Evolutionary conservation across 257 asterid genomes (phyloP).

Genomic region (Gentiana straminea): DNA sequence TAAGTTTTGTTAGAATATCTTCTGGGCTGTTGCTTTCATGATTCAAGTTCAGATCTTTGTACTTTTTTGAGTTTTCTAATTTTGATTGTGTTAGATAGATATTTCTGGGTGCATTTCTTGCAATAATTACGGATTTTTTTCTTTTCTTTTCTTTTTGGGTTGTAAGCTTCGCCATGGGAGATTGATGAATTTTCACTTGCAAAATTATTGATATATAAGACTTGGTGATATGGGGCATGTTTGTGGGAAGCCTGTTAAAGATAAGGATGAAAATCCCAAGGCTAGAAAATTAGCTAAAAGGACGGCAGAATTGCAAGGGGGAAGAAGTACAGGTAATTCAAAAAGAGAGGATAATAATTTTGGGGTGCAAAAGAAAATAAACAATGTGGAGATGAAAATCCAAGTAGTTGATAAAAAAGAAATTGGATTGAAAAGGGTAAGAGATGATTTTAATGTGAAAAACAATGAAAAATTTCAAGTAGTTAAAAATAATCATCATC

Average conservation of each 20-base stretch:
- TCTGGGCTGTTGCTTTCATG: too few relatives aligned
- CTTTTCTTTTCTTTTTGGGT: too few relatives aligned
- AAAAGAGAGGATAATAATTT: constrained; percentile 7
- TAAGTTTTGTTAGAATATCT: too few relatives aligned
- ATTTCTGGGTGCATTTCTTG: too few relatives aligned
- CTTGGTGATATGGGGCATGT: constrained; percentile 59
- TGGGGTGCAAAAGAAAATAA: constrained; percentile 10
- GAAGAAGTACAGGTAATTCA: constrained; percentile 34
- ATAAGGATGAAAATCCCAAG: constrained; percentile 41
- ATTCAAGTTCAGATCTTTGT: too few relatives aligned
- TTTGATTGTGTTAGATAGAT: too few relatives aligned
- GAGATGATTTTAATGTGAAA: constrained; percentile 49
- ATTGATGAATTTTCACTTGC: too few relatives aligned
- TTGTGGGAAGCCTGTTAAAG: constrained; percentile 61
- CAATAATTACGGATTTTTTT: too few relatives aligned
- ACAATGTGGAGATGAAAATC: constrained; percentile 28
- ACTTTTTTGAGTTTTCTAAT: too few relatives aligned
- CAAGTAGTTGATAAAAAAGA: constrained; percentile 17
- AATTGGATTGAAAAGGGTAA: constrained; percentile 1
- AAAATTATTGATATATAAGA: too few relatives aligned
- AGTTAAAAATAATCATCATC: neutral
- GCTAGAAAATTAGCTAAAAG: constrained; percentile 46
- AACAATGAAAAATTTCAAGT: constrained; percentile 20
- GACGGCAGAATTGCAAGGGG: constrained; percentile 34
- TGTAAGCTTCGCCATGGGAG: too few relatives aligned